These are phyloP conservation scores for sorghum (Sorghum bicolor) DNA, from an alignment of 176 grass and related monocot genomes.

Conservation along the genomic window DNA sequence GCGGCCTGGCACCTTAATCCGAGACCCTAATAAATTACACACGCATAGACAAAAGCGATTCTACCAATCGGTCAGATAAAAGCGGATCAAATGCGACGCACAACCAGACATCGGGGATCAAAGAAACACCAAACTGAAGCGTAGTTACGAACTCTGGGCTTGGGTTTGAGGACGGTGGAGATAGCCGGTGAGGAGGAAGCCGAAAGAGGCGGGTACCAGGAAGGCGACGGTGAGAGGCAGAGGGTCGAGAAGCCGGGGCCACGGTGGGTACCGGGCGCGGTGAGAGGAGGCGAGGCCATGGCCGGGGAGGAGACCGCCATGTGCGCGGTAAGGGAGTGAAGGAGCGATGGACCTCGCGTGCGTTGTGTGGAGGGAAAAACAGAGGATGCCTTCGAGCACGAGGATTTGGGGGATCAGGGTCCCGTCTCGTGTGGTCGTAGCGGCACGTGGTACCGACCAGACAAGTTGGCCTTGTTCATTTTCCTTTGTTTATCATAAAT, in stretches of 20 bases:
- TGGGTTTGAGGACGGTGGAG: background rate
- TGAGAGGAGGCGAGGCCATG: slow-evolving; percentile 1
- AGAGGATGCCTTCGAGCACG: too few species aligned
- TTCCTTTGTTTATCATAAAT: too few species aligned
- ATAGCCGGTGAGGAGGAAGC: background rate
- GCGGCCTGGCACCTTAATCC: slow-evolving; percentile 38
- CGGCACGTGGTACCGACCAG: too few species aligned
- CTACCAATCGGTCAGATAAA: background rate
- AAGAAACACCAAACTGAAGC: background rate
- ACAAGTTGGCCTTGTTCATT: too few species aligned
- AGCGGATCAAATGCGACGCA: background rate
- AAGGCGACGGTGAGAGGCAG: background rate
- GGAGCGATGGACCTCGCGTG: background rate
- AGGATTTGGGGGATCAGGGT: too few species aligned
- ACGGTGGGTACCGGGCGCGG: background rate
- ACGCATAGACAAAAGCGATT: background rate
- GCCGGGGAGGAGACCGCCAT: slow-evolving; percentile 17
- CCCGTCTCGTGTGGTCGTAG: too few species aligned
- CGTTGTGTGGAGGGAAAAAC: slow-evolving; percentile 35
- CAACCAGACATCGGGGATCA: background rate
- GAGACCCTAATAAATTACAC: slow-evolving; percentile 16
- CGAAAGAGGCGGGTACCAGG: background rate
- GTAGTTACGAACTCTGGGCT: slow-evolving; percentile 33
- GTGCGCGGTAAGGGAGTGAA: background rate
- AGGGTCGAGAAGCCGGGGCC: background rate